phyloP scores from a whole-genome alignment of 495 filamentous ascomycete species.

The Cenococcum geophilum region DNA sequence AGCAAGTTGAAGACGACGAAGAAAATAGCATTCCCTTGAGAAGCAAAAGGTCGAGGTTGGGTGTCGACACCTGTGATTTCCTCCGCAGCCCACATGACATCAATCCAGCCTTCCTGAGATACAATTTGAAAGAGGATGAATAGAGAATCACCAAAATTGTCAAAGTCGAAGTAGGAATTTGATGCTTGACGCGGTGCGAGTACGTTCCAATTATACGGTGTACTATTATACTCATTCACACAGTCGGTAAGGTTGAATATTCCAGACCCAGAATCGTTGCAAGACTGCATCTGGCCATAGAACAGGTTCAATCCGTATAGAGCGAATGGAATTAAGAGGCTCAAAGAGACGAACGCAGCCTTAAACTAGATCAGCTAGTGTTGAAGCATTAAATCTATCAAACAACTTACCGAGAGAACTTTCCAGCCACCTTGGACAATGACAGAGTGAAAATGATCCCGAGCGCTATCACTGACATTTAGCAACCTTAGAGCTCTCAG shows the following conservation, averaged over 20 bases:
- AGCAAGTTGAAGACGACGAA: conserved; percentile 96
- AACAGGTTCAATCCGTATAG: conserved; percentile 94
- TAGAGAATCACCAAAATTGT: conserved; percentile 83
- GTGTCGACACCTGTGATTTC: conserved; percentile 67
- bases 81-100: conserved; percentile 79
- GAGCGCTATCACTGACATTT: conserved; percentile 92
- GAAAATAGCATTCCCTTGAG: conserved; percentile 84
- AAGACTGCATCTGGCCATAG: conserved; percentile 68
- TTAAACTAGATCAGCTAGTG: conserved; percentile 29
- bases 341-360: conserved; percentile 89
- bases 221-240: conserved; percentile 70
- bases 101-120: conserved; percentile 94
- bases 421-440: conserved; percentile 91
- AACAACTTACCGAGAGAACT: conserved; percentile 55
- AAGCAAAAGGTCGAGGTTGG: conserved; percentile 61
- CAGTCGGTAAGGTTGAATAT: conserved; percentile 63
- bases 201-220: conserved; percentile 75
- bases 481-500: conserved; percentile 86
- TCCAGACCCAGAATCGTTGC: conserved; percentile 61
- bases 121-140: conserved; percentile 99
- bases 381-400: conserved; percentile 7
- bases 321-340: conserved; percentile 90
- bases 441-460: conserved; percentile 94
- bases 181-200: conserved; percentile 70
- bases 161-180: conserved; percentile 87